These are phyloP conservation scores for Silene noctiflora DNA, from an alignment of 179 eudicot species.

Conservation along the genomic window DNA sequence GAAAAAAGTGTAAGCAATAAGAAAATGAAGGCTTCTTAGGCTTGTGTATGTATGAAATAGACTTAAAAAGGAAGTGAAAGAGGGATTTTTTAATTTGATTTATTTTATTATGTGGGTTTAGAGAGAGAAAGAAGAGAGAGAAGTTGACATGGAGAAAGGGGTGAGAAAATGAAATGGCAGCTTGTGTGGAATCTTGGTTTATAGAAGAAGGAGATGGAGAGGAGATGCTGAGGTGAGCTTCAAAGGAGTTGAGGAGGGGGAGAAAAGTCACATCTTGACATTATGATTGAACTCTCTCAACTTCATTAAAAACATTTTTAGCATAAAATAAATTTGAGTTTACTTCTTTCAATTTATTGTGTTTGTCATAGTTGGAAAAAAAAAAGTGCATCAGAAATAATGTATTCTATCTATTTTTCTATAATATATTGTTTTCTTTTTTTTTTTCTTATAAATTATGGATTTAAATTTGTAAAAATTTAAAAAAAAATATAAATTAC, in stretches of 20 bases:
- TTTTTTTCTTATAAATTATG: no score
- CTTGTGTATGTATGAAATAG: conserved; percentile 27
- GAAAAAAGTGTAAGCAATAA: not conserved
- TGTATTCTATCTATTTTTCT: no score
- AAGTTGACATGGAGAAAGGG: conserved; percentile 24
- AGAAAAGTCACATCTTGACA: conserved; percentile 51
- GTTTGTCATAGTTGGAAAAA: not conserved
- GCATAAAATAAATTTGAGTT: not conserved
- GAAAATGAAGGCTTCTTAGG: conserved; percentile 13
- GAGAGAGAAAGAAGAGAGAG: conserved; percentile 35
- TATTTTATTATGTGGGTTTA: not conserved
- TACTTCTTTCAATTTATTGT: not conserved
- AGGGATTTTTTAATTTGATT: not conserved
- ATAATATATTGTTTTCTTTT: no score
- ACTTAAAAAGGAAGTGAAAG: conserved; percentile 22
- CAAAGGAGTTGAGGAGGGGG: conserved; percentile 33
- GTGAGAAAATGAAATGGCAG: conserved; percentile 73
- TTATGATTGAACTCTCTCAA: conserved; percentile 33
- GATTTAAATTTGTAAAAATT: no score
- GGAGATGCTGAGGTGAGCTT: conserved; percentile 33
- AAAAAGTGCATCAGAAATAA: no score
- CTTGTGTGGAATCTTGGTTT: conserved; percentile 72
- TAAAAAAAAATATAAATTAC: no score
- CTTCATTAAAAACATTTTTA: not conserved
- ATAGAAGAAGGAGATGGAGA: conserved; percentile 37